Percentiles rank a stretch among this genome's conserved stretches.
Evolutionary conservation across 2,329 filamentous ascomycete genomes (phyloP).

Genomic region (Emericellopsis atlantica): DNA sequence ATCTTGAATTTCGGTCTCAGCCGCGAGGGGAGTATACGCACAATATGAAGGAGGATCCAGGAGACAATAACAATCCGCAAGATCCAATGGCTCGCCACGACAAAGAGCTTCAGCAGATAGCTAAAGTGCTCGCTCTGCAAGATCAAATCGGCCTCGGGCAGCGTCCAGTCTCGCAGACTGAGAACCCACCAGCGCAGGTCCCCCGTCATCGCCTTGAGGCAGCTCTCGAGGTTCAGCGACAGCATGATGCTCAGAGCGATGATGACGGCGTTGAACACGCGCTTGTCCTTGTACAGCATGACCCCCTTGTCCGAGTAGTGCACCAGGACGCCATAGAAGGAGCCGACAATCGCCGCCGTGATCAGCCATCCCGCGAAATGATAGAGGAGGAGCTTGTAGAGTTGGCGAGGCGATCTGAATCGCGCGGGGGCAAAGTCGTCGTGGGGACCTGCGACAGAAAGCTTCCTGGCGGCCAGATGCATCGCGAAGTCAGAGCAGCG

Average conservation of each 20-base stretch:
- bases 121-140: conserved; percentile 14
- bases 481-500: too few relatives aligned
- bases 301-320: conserved; percentile 13
- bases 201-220: conserved; percentile 27
- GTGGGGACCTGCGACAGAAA: too few relatives aligned
- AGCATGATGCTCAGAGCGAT: conserved; percentile 28
- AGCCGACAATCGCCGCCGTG: conserved; percentile 13
- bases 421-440: too few relatives aligned
- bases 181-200: conserved; percentile 34
- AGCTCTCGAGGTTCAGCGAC: conserved; percentile 26
- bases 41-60: conserved; percentile 19
- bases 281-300: conserved; percentile 20
- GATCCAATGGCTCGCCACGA: conserved; percentile 10
- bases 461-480: too few relatives aligned
- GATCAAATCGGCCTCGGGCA: conserved; percentile 18
- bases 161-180: conserved; percentile 18
- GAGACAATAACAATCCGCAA: conserved; percentile 12
- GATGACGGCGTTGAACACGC: conserved; percentile 28
- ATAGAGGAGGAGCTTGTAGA: background rate
- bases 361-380: conserved; percentile 11
- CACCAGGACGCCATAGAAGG: conserved; percentile 14
- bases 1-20: background rate
- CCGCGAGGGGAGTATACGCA: conserved; percentile 3
- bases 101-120: conserved; percentile 13
- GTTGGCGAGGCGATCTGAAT: background rate